Percentiles rank a stretch among this genome's conserved stretches.
phyloP scores from a whole-genome alignment of 352 stramenopile species.

The Pythium monospermum region DNA sequence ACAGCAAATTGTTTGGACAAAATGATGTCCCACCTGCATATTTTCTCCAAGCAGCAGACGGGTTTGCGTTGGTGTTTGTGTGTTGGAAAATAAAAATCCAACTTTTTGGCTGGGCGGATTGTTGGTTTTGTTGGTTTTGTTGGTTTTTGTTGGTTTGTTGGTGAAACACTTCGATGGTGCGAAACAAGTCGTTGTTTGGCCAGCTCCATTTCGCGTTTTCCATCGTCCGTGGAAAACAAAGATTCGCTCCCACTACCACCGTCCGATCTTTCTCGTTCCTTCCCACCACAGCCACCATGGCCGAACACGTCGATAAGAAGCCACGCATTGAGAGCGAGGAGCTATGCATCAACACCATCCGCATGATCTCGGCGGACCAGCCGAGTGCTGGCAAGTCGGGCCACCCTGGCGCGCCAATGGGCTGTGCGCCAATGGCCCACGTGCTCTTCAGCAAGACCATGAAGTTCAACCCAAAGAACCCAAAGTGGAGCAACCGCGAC shows the following conservation, averaged over 20 bases:
- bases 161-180: too few species aligned
- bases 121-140: background rate
- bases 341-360: conserved; percentile 97
- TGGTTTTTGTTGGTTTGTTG: background rate
- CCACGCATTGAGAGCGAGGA: conserved; percentile 64
- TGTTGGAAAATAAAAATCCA: background rate
- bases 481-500: conserved; percentile 94
- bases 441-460: conserved; percentile 93
- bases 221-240: conserved; percentile 3
- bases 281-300: conserved; percentile 33
- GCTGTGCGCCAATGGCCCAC: conserved; percentile 98
- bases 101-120: background rate
- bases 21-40: too few species aligned
- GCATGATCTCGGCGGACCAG: conserved; percentile 96
- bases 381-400: conserved; percentile 96
- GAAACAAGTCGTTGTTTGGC: too few species aligned
- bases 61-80: background rate
- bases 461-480: conserved; percentile 86
- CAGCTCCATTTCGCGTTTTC: conserved; percentile 22
- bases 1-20: too few species aligned
- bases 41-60: too few species aligned
- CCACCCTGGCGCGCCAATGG: conserved; percentile 98
- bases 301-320: conserved; percentile 80
- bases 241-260: background rate
- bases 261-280: background rate